phyloP scores from a whole-genome alignment of 2,329 filamentous ascomycete genomes.

The Ambrosiella xylebori region DNA sequence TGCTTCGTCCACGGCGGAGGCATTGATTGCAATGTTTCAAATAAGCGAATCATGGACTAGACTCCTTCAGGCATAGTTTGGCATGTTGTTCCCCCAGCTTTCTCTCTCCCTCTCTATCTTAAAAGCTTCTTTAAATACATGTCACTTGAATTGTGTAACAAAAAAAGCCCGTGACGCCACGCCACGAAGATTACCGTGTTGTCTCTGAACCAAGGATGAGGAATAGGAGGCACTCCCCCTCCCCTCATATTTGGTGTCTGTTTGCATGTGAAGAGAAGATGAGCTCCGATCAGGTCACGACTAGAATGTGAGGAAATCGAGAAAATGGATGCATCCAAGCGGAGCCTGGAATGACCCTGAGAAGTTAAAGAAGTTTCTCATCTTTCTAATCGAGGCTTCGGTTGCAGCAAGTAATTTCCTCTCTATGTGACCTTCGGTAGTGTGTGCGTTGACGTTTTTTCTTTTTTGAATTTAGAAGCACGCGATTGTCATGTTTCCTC shows the following conservation, averaged over 20 bases:
- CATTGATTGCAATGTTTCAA: slow-evolving; percentile 11
- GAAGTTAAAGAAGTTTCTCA: background rate
- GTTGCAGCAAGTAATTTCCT: background rate
- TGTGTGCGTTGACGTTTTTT: background rate
- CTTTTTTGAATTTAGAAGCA: background rate
- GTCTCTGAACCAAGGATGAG: background rate
- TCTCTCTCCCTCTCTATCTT: background rate
- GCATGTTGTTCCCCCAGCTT: background rate
- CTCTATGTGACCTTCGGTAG: background rate
- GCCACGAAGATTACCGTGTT: background rate
- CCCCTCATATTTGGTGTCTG: background rate
- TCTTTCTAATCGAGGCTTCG: background rate
- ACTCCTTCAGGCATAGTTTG: slow-evolving; percentile 3
- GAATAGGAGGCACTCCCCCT: background rate
- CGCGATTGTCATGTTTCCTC: too few relatives aligned
- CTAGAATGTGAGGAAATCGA: background rate
- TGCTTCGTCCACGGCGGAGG: background rate
- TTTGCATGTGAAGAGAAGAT: background rate
- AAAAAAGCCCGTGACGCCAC: background rate
- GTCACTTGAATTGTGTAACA: background rate
- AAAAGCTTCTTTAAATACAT: background rate
- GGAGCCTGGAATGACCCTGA: background rate
- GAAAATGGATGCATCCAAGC: background rate
- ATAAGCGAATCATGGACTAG: slow-evolving; percentile 10
- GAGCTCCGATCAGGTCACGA: too few relatives aligned